Conservation (phyloP, 148 eudicot species). For the Fagopyrum esculentum region DNA sequence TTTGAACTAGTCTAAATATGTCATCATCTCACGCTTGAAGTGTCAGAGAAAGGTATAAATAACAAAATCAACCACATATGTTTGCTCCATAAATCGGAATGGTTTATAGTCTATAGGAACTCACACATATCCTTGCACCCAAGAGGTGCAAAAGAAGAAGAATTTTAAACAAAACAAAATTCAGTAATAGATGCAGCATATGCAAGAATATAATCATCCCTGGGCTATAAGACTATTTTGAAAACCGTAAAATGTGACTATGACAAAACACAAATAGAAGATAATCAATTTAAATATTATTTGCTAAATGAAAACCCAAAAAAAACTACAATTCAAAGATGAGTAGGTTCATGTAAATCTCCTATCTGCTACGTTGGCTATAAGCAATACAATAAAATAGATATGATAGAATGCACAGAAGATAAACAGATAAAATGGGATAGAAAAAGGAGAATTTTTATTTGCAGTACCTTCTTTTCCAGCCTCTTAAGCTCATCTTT, state of each 20-base stretch:
- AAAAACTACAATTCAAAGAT: not conserved
- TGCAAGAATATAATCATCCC: not conserved
- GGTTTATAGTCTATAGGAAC: not conserved
- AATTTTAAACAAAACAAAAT: not conserved
- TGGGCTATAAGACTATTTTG: not conserved
- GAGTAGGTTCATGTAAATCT: not conserved
- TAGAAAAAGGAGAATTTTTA: not conserved
- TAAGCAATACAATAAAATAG: not conserved
- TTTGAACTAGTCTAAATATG: not conserved
- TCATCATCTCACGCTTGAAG: not conserved
- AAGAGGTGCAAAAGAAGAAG: not conserved
- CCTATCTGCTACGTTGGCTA: not conserved
- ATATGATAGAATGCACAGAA: not conserved
- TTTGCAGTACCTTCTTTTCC: constrained; percentile 42
- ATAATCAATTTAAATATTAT: not conserved
- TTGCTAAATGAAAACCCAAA: not conserved
- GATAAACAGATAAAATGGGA: not conserved
- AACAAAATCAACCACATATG: not conserved
- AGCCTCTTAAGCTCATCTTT: constrained; percentile 45
- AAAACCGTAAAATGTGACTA: not conserved
- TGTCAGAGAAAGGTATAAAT: not conserved
- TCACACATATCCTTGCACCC: not conserved
- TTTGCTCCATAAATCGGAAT: no score
- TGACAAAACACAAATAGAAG: not conserved
- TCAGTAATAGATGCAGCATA: not conserved